These are phyloP conservation scores for Serendipita vermifera DNA, from an alignment of 768 basidiomycete genomes.

Conservation along the genomic window DNA sequence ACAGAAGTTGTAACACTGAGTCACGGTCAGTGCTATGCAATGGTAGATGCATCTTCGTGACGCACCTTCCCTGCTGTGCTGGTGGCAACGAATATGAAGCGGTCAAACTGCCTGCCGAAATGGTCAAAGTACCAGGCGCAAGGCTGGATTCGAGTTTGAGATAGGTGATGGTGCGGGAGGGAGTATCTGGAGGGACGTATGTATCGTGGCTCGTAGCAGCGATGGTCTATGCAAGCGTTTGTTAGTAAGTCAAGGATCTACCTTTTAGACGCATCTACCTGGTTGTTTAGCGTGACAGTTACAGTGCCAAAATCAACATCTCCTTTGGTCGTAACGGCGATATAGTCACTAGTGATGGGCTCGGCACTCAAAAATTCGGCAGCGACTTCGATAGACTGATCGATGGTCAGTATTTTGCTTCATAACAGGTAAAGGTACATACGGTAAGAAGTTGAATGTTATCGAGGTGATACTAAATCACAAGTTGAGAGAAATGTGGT, in stretches of 20 bases:
- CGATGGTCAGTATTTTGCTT: neutral
- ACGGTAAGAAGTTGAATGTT: conserved; percentile 36
- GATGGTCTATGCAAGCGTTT: conserved; percentile 22
- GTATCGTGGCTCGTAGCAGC: conserved; percentile 27
- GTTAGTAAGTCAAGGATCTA: too few species aligned
- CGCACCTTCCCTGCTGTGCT: conserved; percentile 31
- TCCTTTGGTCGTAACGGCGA: conserved; percentile 39
- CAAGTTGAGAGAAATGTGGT: neutral
- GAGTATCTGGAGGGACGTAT: conserved; percentile 34
- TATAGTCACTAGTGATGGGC: conserved; percentile 33
- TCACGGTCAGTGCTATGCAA: neutral
- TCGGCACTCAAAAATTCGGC: conserved; percentile 42
- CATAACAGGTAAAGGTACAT: conserved; percentile 10
- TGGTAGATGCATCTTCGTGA: neutral
- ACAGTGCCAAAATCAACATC: conserved; percentile 32
- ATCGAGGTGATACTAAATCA: conserved; percentile 32
- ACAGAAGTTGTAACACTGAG: neutral
- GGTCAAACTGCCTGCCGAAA: conserved; percentile 29
- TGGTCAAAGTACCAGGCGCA: conserved; percentile 30
- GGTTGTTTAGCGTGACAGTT: conserved; percentile 28
- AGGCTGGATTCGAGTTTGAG: conserved; percentile 31
- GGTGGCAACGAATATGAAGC: conserved; percentile 34
- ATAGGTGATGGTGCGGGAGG: conserved; percentile 37
- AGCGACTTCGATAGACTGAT: conserved; percentile 30
- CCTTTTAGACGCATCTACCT: conserved; percentile 21